phyloP scores from a whole-genome alignment of 257 asterid species.

The Ballota nigra region DNA sequence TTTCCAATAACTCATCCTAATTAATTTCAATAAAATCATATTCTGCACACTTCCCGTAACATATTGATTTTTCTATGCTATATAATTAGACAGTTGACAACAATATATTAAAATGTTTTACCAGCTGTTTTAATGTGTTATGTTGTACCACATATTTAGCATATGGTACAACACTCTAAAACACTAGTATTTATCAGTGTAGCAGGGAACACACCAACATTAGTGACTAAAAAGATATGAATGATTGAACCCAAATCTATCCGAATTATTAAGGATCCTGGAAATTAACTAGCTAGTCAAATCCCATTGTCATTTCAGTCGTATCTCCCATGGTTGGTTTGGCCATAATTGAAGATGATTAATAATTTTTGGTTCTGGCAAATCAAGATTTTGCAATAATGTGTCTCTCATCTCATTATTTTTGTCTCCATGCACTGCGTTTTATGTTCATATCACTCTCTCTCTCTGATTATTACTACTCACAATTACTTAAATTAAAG shows the following conservation, averaged over 20 bases:
- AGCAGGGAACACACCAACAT: not conserved
- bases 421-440: slow-evolving; percentile 15
- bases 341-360: slow-evolving; percentile 22
- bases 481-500: slow-evolving; percentile 17
- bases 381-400: slow-evolving; percentile 20
- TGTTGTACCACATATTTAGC: too few relatives aligned
- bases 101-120: too few relatives aligned
- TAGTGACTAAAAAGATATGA: not conserved
- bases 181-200: too few relatives aligned
- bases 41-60: too few relatives aligned
- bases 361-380: not conserved
- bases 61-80: too few relatives aligned
- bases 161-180: too few relatives aligned
- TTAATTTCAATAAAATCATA: too few relatives aligned
- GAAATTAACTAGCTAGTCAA: slow-evolving; percentile 2
- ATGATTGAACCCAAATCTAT: slow-evolving; percentile 21
- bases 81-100: too few relatives aligned
- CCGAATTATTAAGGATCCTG: not conserved
- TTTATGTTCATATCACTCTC: slow-evolving; percentile 1
- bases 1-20: too few relatives aligned
- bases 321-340: slow-evolving; percentile 4
- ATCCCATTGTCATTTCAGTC: slow-evolving; percentile 20
- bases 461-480: slow-evolving; percentile 4
- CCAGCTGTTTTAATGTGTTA: too few relatives aligned
- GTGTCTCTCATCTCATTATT: slow-evolving; percentile 13